A percentile compares a stretch with the other conserved stretches of the same genome.
These are phyloP conservation scores for Globisporangium iwayamae DNA, from an alignment of 352 stramenopile genomes.

Conservation along the genomic window DNA sequence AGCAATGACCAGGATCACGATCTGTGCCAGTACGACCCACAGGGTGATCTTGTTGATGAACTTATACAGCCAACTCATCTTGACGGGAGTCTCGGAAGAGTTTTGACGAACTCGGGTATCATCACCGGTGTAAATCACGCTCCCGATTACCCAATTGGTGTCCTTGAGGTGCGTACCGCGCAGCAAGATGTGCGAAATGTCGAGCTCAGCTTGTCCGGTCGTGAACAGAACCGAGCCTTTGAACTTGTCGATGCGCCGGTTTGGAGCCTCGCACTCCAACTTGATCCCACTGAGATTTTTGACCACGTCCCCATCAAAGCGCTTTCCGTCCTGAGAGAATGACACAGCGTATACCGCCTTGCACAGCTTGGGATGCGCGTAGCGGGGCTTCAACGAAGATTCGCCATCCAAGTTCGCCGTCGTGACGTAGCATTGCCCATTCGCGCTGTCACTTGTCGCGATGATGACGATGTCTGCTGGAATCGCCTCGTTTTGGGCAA, in stretches of 20 bases:
- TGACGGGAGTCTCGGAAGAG: slow-evolving; percentile 65
- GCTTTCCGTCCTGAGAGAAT: slow-evolving; percentile 29
- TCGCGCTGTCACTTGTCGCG: slow-evolving; percentile 33
- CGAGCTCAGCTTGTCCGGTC: slow-evolving; percentile 31
- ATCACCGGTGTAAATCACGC: slow-evolving; percentile 84
- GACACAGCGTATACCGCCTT: slow-evolving; percentile 15
- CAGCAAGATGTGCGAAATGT: slow-evolving; percentile 70
- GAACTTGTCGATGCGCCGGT: slow-evolving; percentile 73
- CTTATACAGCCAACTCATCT: slow-evolving; percentile 64
- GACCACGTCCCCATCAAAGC: slow-evolving; percentile 12
- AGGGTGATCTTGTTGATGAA: slow-evolving; percentile 85
- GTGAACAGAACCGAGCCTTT: slow-evolving; percentile 55
- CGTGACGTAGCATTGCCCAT: slow-evolving; percentile 77
- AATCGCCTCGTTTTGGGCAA: slow-evolving; percentile 69
- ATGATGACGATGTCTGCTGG: slow-evolving; percentile 72
- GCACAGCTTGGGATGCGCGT: slow-evolving; percentile 44
- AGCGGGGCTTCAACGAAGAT: slow-evolving; percentile 82
- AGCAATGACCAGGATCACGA: slow-evolving; percentile 45
- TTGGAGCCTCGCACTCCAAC: slow-evolving; percentile 47
- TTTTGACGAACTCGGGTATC: slow-evolving; percentile 89
- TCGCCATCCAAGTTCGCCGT: slow-evolving; percentile 88
- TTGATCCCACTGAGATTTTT: slow-evolving; percentile 17
- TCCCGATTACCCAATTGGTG: slow-evolving; percentile 62
- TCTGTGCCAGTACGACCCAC: slow-evolving; percentile 67
- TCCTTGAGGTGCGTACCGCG: slow-evolving; percentile 70